Percentiles rank a stretch among this genome's conserved stretches.
Conservation (phyloP, 208 protist species). For the Leishmania arabica region DNA sequence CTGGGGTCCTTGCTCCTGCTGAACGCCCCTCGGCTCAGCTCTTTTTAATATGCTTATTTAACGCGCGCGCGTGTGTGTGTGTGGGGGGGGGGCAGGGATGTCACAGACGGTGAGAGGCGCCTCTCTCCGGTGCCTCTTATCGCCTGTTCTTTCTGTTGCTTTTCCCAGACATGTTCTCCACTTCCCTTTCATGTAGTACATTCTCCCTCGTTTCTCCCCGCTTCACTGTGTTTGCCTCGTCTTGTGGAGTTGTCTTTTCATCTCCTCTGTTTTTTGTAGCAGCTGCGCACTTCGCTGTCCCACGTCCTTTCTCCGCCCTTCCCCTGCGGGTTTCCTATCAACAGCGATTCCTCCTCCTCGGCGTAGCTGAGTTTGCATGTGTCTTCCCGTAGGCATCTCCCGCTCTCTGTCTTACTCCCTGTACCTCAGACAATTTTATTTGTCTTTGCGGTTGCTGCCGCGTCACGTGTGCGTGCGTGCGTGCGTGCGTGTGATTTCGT, state of each 20-base stretch:
- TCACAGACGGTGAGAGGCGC: not conserved
- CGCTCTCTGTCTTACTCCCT: not conserved
- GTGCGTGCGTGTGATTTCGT: not conserved
- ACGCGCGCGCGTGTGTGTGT: not conserved
- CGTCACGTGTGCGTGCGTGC: not conserved
- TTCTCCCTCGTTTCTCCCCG: not conserved
- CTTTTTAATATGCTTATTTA: not conserved
- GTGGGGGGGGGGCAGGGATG: not conserved
- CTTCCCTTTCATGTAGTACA: not conserved
- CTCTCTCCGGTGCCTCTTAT: not conserved
- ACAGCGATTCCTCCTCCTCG: not conserved
- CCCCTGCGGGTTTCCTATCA: not conserved
- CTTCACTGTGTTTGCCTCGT: not conserved
- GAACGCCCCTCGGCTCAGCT: not conserved
- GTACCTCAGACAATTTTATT: not conserved
- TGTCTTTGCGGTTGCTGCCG: not conserved
- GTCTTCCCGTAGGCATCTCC: not conserved
- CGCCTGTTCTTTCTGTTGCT: not conserved
- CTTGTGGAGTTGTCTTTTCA: not conserved
- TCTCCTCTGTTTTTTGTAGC: not conserved
- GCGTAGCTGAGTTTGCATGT: not conserved
- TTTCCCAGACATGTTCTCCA: not conserved
- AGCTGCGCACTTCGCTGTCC: not conserved
- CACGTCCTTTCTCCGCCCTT: not conserved
- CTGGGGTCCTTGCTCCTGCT: not conserved